Evolutionary conservation across 2,329 filamentous ascomycete genomes (phyloP).

Genomic region (Aspergillus fijiensis): DNA sequence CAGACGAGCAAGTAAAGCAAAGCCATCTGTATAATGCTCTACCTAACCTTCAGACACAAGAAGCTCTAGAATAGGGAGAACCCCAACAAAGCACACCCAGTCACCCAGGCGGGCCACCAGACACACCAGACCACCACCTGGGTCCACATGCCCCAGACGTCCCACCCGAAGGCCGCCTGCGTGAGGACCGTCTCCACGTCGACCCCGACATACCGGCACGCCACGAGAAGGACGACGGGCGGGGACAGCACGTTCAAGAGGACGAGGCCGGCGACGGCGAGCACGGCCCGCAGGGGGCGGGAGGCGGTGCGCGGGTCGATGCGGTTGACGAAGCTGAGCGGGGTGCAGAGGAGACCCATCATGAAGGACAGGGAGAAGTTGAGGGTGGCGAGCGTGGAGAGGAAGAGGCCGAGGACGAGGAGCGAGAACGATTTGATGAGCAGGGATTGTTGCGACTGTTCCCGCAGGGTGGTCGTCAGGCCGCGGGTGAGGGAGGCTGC

Average conservation of each 20-base stretch:
- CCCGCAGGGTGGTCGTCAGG: slow-evolving; percentile 52
- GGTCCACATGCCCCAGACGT: slow-evolving; percentile 85
- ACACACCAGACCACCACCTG: slow-evolving; percentile 89
- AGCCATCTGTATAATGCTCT: too few species aligned
- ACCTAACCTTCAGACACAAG: neutral
- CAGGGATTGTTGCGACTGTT: slow-evolving; percentile 64
- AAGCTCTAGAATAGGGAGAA: slow-evolving; percentile 32
- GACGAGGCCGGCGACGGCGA: slow-evolving; percentile 44
- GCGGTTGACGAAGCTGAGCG: slow-evolving; percentile 68
- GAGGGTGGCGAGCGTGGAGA: slow-evolving; percentile 87
- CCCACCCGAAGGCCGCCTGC: slow-evolving; percentile 81
- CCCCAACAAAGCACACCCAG: slow-evolving; percentile 47
- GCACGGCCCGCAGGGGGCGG: slow-evolving; percentile 20
- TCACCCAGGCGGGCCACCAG: slow-evolving; percentile 92
- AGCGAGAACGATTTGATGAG: slow-evolving; percentile 89
- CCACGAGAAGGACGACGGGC: slow-evolving; percentile 52
- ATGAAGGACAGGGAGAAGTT: slow-evolving; percentile 92
- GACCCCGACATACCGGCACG: slow-evolving; percentile 50
- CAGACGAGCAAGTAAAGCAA: too few species aligned
- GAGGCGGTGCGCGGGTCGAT: slow-evolving; percentile 23
- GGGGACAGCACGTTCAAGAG: slow-evolving; percentile 64
- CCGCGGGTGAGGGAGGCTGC: slow-evolving; percentile 54
- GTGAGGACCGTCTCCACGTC: slow-evolving; percentile 61
- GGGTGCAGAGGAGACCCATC: slow-evolving; percentile 73
- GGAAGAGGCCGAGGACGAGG: slow-evolving; percentile 85